These are phyloP conservation scores for Hirsutella thompsonii DNA, from an alignment of 2,329 filamentous ascomycete genomes.

Conservation along the genomic window DNA sequence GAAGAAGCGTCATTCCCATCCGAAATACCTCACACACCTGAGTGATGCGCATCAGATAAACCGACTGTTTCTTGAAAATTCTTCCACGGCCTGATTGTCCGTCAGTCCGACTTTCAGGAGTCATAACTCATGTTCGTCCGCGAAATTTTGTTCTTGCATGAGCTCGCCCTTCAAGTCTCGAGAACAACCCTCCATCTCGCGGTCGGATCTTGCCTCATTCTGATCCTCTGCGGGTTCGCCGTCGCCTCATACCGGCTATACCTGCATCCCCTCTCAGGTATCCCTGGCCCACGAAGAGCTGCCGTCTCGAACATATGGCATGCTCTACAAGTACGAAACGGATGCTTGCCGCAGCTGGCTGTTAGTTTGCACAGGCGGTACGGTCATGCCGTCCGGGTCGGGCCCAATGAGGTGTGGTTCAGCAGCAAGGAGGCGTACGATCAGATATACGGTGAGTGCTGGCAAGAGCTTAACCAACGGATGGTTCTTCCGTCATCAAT, in stretches of 20 bases:
- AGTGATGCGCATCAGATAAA: too few species aligned
- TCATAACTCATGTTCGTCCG: too few species aligned
- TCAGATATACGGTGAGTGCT: slow-evolving; percentile 30
- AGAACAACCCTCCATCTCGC: not conserved
- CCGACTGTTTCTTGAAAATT: too few species aligned
- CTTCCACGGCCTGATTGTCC: too few species aligned
- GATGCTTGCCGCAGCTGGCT: slow-evolving; percentile 26
- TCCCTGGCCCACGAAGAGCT: slow-evolving; percentile 34
- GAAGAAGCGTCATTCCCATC: too few species aligned
- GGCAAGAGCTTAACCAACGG: too few species aligned
- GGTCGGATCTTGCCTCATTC: not conserved
- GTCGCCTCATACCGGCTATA: slow-evolving; percentile 23
- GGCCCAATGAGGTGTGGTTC: slow-evolving; percentile 41
- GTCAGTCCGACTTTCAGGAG: too few species aligned
- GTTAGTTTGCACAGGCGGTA: slow-evolving; percentile 31
- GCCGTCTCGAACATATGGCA: slow-evolving; percentile 35
- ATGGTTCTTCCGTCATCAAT: too few species aligned
- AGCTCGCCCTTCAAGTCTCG: not conserved
- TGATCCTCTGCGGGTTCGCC: slow-evolving; percentile 5
- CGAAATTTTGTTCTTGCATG: not conserved
- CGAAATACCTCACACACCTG: too few species aligned
- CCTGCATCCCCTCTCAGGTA: slow-evolving; percentile 28
- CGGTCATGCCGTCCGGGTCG: slow-evolving; percentile 37
- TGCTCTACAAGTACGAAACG: slow-evolving; percentile 30
- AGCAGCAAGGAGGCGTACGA: slow-evolving; percentile 32